Conservation (phyloP, 176 grass and related monocot species). For the Eleusine indica region DNA sequence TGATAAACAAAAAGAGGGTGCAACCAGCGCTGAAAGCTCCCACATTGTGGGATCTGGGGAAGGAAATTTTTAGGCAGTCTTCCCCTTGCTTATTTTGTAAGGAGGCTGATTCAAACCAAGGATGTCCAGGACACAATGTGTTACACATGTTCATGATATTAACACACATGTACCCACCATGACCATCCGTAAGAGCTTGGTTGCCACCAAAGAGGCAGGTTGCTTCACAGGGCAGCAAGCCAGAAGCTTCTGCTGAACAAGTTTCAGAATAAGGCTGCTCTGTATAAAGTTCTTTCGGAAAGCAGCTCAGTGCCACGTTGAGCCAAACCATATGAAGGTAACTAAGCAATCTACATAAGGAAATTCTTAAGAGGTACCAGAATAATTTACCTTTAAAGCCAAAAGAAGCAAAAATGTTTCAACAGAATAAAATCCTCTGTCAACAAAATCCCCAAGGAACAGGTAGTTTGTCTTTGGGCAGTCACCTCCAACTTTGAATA, state of each 20-base stretch:
- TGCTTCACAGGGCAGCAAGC: background rate
- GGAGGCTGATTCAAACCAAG: no score
- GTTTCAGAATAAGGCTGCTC: background rate
- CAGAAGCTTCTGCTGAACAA: background rate
- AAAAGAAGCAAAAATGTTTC: constrained; percentile 97
- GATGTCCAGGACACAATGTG: background rate
- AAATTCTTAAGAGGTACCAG: constrained; percentile 13
- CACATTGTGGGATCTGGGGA: no score
- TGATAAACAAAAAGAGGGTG: background rate
- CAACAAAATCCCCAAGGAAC: constrained; percentile 99
- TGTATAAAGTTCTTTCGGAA: background rate
- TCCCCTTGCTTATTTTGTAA: no score
- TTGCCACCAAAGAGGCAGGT: background rate
- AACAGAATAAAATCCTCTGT: constrained; percentile 91
- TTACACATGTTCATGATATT: background rate
- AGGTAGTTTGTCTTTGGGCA: constrained; percentile 99
- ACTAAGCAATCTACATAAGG: background rate
- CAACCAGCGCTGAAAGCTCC: no score
- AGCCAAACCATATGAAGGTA: background rate
- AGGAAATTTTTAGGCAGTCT: no score
- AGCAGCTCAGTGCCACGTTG: background rate
- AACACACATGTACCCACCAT: background rate
- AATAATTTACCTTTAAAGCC: constrained; percentile 85
- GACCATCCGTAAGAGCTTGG: background rate
- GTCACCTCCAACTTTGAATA: constrained; percentile 98